Evolutionary conservation across 2,329 filamentous ascomycete species (phyloP).

Genomic region (Cercospora citrullina): DNA sequence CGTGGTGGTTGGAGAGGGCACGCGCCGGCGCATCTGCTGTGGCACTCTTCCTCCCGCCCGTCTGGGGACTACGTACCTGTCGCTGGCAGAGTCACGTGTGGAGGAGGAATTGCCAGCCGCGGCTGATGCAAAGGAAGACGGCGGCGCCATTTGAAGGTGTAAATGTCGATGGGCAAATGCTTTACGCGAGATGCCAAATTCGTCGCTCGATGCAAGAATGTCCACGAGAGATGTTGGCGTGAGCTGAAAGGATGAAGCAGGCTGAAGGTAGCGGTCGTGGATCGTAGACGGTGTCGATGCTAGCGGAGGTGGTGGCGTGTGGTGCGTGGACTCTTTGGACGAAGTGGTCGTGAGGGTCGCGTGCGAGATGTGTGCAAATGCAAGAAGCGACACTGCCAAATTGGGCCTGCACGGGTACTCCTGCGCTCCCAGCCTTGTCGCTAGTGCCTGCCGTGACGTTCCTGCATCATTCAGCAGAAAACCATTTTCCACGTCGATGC

Average conservation of each 20-base stretch:
- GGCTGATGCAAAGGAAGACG: slow-evolving; percentile 52
- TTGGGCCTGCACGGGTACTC: not conserved
- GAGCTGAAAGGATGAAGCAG: not conserved
- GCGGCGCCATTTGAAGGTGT: slow-evolving; percentile 42
- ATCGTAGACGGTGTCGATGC: not conserved
- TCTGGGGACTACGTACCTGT: slow-evolving; percentile 45
- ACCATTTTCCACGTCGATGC: not conserved
- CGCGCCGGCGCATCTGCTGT: slow-evolving; percentile 15
- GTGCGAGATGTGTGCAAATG: slow-evolving; percentile 5
- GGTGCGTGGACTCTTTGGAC: not conserved
- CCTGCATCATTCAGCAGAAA: not conserved
- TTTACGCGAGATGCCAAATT: slow-evolving; percentile 6
- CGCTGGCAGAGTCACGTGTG: slow-evolving; percentile 47
- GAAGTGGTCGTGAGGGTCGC: not conserved
- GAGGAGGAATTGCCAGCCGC: slow-evolving; percentile 47
- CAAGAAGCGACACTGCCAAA: not conserved
- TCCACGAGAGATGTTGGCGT: not conserved
- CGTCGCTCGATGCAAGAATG: slow-evolving; percentile 8
- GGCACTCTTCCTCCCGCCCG: slow-evolving; percentile 5
- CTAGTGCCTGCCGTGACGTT: not conserved
- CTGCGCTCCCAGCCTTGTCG: not conserved
- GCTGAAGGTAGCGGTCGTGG: not conserved
- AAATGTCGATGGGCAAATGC: slow-evolving; percentile 7
- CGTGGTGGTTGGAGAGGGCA: not conserved
- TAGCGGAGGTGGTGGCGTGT: not conserved